Percentiles rank a stretch among this genome's conserved stretches.
Evolutionary conservation across 1,284 basidiomycete genomes (phyloP).

Genomic region (Peniophora sp.): DNA sequence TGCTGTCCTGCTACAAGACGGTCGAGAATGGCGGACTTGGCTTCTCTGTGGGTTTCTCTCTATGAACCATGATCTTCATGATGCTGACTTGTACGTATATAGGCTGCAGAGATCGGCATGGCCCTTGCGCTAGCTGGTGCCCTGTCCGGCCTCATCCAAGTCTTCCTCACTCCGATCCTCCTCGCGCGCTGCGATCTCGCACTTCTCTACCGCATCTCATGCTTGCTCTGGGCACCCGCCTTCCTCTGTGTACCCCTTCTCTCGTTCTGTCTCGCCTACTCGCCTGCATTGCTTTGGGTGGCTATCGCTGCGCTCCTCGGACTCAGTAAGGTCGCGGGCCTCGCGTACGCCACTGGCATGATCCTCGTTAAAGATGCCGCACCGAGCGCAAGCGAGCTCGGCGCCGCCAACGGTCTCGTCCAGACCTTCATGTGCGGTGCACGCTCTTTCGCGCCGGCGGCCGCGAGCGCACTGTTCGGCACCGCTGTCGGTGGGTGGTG

Average conservation of each 20-base stretch:
- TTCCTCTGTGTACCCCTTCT: too few species aligned
- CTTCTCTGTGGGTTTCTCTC: conserved; percentile 34
- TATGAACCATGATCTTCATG: not conserved
- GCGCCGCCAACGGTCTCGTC: conserved; percentile 54
- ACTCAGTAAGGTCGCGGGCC: conserved; percentile 21
- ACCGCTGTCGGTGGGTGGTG: too few species aligned
- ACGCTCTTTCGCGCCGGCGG: conserved; percentile 51
- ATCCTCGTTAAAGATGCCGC: conserved; percentile 50
- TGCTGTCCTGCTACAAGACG: conserved; percentile 59
- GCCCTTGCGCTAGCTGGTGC: conserved; percentile 36
- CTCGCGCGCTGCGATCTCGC: conserved; percentile 28
- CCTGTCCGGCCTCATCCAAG: conserved; percentile 26
- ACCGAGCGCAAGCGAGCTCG: conserved; percentile 43
- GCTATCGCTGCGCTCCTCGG: conserved; percentile 23
- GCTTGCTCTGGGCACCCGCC: conserved; percentile 25
- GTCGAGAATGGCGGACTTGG: conserved; percentile 47
- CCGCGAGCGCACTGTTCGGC: conserved; percentile 29
- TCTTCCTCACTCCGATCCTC: conserved; percentile 31
- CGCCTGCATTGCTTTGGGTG: conserved; percentile 27
- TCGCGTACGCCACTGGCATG: conserved; percentile 44
- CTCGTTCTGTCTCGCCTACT: conserved; percentile 21
- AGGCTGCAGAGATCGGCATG: conserved; percentile 58
- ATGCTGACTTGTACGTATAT: conserved; percentile 2
- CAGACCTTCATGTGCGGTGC: conserved; percentile 54
- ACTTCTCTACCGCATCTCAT: conserved; percentile 27